A percentile compares a stretch with the other conserved stretches of the same genome.
These are phyloP conservation scores for Sugiyamaella floridensis DNA, from an alignment of 805 yeast species.

Conservation along the genomic window DNA sequence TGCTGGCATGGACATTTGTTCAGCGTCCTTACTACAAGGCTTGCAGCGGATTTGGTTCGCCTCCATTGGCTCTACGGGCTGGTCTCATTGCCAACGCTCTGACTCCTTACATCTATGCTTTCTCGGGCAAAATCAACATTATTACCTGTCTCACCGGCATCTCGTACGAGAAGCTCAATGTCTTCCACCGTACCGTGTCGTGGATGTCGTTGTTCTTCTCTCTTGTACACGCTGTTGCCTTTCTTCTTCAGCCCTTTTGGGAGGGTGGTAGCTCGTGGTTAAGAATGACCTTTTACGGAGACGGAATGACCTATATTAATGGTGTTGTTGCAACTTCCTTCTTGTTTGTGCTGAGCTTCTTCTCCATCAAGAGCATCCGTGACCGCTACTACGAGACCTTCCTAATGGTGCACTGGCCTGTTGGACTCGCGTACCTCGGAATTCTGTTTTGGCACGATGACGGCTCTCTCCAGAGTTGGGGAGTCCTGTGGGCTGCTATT, in stretches of 20 bases:
- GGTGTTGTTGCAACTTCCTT: constrained; percentile 13
- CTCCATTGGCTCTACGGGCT: constrained; percentile 19
- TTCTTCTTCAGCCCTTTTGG: constrained; percentile 11
- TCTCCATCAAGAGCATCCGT: constrained; percentile 12
- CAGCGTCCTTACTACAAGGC: constrained; percentile 17
- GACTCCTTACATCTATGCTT: constrained; percentile 18
- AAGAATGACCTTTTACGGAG: background rate
- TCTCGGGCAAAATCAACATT: constrained; percentile 17
- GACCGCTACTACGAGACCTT: constrained; percentile 16
- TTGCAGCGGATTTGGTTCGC: constrained; percentile 18
- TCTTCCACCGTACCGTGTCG: constrained; percentile 14
- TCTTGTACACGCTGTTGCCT: constrained; percentile 17
- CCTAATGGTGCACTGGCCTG: constrained; percentile 19
- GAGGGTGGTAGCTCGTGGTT: constrained; percentile 15
- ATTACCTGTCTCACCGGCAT: constrained; percentile 16
- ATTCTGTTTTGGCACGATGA: constrained; percentile 17
- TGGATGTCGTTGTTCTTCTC: constrained; percentile 15
- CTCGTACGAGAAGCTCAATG: constrained; percentile 17
- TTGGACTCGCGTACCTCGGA: constrained; percentile 15
- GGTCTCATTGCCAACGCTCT: constrained; percentile 19
- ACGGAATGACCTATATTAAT: background rate
- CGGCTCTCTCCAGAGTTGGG: constrained; percentile 13
- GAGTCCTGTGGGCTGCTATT: constrained; percentile 13
- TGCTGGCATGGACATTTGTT: constrained; percentile 8
- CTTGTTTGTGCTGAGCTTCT: constrained; percentile 12